phyloP scores from a whole-genome alignment of 2,329 filamentous ascomycete species.

The Venturia oleaginea region DNA sequence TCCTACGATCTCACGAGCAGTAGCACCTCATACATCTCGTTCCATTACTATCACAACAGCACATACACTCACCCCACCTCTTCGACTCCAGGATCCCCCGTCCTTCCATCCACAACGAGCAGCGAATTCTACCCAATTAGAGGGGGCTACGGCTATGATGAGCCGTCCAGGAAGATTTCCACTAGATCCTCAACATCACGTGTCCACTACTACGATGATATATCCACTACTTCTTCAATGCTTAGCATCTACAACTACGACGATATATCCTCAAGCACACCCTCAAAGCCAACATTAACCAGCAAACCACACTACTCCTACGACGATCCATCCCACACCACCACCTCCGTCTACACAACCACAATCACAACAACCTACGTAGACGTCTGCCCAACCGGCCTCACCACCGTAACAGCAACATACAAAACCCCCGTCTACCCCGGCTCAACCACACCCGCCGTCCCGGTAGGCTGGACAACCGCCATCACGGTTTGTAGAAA shows the following conservation, averaged over 20 bases:
- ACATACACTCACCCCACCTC: neutral
- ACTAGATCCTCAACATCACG: neutral
- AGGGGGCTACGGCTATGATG: neutral
- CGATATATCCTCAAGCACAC: neutral
- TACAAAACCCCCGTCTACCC: slow-evolving; percentile 23
- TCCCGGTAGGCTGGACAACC: slow-evolving; percentile 22
- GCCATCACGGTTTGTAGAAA: slow-evolving; percentile 23
- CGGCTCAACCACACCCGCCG: slow-evolving; percentile 19
- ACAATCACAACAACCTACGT: slow-evolving; percentile 21
- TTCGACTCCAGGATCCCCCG: neutral
- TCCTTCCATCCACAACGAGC: neutral
- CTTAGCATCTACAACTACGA: neutral
- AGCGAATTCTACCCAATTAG: slow-evolving; percentile 4
- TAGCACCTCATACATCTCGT: slow-evolving; percentile 2
- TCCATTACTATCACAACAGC: neutral
- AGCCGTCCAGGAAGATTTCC: neutral
- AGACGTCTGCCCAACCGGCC: slow-evolving; percentile 27
- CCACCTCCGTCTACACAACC: slow-evolving; percentile 7
- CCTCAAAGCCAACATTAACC: neutral
- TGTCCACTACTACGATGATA: neutral
- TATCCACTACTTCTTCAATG: neutral
- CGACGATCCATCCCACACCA: neutral
- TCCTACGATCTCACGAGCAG: neutral
- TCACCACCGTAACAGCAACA: slow-evolving; percentile 24
- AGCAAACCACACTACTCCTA: neutral